Percentiles rank a stretch among this genome's conserved stretches.
These are phyloP conservation scores for Talaromyces liani DNA, from an alignment of 495 filamentous ascomycete genomes.

Conservation along the genomic window DNA sequence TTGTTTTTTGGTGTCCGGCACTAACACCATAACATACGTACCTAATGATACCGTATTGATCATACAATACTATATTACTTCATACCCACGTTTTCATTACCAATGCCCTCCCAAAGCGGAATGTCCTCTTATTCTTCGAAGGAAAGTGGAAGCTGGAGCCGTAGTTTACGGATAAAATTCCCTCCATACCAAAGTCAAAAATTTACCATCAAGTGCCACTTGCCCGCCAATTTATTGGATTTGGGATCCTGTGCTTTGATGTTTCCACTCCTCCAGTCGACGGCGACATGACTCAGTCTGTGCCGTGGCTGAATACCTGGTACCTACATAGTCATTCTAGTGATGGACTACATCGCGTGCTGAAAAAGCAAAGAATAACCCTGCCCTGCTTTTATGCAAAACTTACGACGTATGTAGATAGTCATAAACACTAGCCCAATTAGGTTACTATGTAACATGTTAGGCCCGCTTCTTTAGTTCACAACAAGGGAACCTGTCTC, in stretches of 20 bases:
- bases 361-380: background rate
- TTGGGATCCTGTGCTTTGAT: background rate
- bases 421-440: background rate
- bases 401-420: background rate
- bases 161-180: background rate
- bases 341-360: background rate
- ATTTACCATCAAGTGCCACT: background rate
- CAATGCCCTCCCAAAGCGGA: slow-evolving; percentile 1
- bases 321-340: background rate
- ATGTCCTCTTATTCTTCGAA: background rate
- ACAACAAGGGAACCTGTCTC: background rate
- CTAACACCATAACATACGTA: background rate
- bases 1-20: background rate
- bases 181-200: background rate
- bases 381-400: slow-evolving; percentile 3
- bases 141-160: background rate
- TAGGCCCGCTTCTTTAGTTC: background rate
- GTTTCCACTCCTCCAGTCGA: background rate
- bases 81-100: background rate
- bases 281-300: background rate
- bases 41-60: background rate
- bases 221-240: background rate
- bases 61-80: background rate
- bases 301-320: background rate
- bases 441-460: background rate